A percentile compares a stretch with the other conserved stretches of the same genome.
Evolutionary conservation across 345 rosid genomes (phyloP).

Genomic region (Noccaea caerulescens): DNA sequence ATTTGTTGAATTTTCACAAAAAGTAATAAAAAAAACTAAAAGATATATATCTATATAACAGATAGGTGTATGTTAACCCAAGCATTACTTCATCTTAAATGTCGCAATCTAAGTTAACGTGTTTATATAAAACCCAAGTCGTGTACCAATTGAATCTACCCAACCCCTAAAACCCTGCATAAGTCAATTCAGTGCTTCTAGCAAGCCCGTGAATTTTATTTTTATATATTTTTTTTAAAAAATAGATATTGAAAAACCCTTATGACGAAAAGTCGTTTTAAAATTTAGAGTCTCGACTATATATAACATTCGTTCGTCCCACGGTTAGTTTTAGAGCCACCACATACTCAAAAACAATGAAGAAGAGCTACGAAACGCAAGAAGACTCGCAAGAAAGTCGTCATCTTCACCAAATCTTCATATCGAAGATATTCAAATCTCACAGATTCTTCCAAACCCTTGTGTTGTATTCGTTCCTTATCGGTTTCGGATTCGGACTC

Average conservation of each 20-base stretch:
- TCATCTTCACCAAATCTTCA: conserved; percentile 34
- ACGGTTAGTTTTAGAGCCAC: background rate
- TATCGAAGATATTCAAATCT: conserved; percentile 27
- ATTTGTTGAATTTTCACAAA: background rate
- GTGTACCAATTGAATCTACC: conserved; percentile 37
- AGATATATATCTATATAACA: background rate
- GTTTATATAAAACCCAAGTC: conserved; percentile 30
- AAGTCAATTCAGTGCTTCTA: conserved; percentile 32
- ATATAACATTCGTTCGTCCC: conserved; percentile 9
- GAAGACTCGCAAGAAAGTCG: conserved; percentile 30
- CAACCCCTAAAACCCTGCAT: conserved; percentile 15
- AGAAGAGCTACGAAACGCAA: conserved; percentile 21
- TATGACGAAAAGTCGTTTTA: conserved; percentile 23
- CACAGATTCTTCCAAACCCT: conserved; percentile 46
- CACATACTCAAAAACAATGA: background rate
- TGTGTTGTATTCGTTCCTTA: conserved; percentile 47
- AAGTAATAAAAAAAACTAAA: background rate
- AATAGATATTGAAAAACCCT: background rate
- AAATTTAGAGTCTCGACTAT: conserved; percentile 2
- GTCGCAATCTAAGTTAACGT: conserved; percentile 43
- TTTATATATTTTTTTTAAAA: too few species aligned
- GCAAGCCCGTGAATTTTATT: conserved; percentile 15
- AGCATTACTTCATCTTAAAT: conserved; percentile 32
- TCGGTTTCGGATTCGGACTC: conserved; percentile 53
- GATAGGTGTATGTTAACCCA: conserved; percentile 31